Evolutionary conservation across 768 basidiomycete genomes (phyloP), one percentile per base, ranked within the genome.

Genomic region (Rhodotorula diobovata): DNA sequence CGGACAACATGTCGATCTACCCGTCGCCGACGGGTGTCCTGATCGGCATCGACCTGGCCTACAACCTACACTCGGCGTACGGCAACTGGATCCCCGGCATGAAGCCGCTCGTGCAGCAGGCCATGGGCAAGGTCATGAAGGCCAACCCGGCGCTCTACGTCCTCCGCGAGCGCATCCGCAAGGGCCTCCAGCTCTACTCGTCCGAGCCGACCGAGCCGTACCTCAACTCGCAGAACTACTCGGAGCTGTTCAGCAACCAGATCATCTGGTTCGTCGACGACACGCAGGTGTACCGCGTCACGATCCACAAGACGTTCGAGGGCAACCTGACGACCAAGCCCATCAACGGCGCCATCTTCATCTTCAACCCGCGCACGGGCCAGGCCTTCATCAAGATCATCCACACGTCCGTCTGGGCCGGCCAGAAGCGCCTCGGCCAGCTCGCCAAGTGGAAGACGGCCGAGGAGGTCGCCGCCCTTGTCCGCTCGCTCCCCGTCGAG

Each of bases 341-440:
- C 12, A 96, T 99, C 83, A 97, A 95, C 78, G 92, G 92, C 37
- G 93, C 93, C 15, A 96, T 95, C 81, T 96, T 97, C 84, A 98
- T 99, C 79, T 98, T 98, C 85, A 98, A 98, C 82, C 96, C 96
- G 75, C 89, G 96, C 62, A 96, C 96, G 37, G 96, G 96, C 39
- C 96, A 99, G 78, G 82, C 98, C 46, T 98, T 98, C 88, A 81
- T 99, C 81, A 99, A 99, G 84, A 89, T 99, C 81, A 99, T 99
- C 72, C 96, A 99, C 81, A 99, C 96, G 6, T 97, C 94, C 78
- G 96, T 98, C n/a, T 99, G 96, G 96, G 96, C 96, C 67, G 96
- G 96, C 78, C 96, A 99, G 82, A 99, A 99, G 81, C 96, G 96
- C 89, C 87, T 99, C 60, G 96, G 96, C 67, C 96, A 99, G 81